Evolutionary conservation across 1,139 yeast species (phyloP), one percentile per base, ranked within the genome.

Genomic region (Pichia sp.): DNA sequence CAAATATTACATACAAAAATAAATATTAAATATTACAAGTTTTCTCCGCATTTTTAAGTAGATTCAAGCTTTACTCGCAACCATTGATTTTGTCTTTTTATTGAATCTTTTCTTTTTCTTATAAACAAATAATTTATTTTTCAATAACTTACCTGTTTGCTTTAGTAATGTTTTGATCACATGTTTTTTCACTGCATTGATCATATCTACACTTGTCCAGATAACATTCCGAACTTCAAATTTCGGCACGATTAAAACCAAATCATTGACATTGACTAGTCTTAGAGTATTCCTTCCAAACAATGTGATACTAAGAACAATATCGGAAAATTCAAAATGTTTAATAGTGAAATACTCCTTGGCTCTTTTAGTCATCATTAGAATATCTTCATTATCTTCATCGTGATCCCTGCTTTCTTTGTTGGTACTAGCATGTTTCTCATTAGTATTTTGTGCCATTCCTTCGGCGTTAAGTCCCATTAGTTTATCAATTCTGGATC

Each of bases 221-320:
- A 81, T 67, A 55, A 68, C 66, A 51, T 73, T 69, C 28, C 64
- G 61, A 43, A 81, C 73, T 6, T 57, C 54, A 42, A 81, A 64
- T 29, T 68, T 71, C 0, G 87, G 88, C 47, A 82, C 61, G 29
- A 67, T 65, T 40, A 82, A 64, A 16, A 69, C 64, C 51, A 83
- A 78, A 53, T 77, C 71, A 34, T 77, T 71, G 4, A 83, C 87
- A 57, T 82, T 82, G 45, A 80, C 69, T 47, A 81, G 55, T 49
- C 81, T 66, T 56, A 67, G 69, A 36, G 73, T 67, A 0, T 88
- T 87, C 41, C 68, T 69, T 41, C 83, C 78, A 52, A 72, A 74
- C 49, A 79, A 73, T 4, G 87, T 79, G 28, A 82, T 70, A 62
- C 71, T 69, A 29, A 82, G 57, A 2, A 69, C 61, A 36, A 77